Conservation (phyloP, 345 rosid genomes). For the Anacardium occidentale region DNA sequence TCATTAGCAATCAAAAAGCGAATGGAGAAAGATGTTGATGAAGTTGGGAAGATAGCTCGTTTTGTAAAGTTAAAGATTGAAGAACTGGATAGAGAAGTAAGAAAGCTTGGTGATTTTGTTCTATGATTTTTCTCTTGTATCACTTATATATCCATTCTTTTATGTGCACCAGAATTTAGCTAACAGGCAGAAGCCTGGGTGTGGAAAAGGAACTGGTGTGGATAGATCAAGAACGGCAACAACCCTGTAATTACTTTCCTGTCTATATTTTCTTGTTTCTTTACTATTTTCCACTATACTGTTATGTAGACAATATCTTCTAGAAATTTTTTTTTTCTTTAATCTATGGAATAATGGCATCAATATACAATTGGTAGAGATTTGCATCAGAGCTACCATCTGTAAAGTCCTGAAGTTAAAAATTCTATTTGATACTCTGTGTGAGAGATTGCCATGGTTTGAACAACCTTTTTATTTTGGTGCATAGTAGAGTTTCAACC, state of each 20-base stretch:
- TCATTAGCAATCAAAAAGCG: slow-evolving; percentile 78
- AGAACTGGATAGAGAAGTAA: slow-evolving; percentile 85
- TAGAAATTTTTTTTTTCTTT: neutral
- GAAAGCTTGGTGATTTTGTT: neutral
- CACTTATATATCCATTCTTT: slow-evolving; percentile 11
- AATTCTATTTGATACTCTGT: neutral
- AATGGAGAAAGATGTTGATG: slow-evolving; percentile 96
- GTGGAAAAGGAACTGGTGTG: slow-evolving; percentile 89
- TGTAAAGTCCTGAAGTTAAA: neutral
- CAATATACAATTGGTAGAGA: neutral
- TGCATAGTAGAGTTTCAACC: neutral
- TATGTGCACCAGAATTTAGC: slow-evolving; percentile 58
- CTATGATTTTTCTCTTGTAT: slow-evolving; percentile 8
- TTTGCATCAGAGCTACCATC: neutral
- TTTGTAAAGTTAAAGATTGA: slow-evolving; percentile 73
- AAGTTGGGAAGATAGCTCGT: slow-evolving; percentile 80
- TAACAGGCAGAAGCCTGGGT: slow-evolving; percentile 87
- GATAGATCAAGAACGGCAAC: slow-evolving; percentile 91
- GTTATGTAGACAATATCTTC: neutral
- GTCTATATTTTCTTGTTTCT: slow-evolving; percentile 10
- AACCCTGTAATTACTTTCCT: slow-evolving; percentile 52
- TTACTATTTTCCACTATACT: neutral
- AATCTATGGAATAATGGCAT: neutral
- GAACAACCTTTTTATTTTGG: neutral
- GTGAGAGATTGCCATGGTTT: neutral